These are phyloP conservation scores for Eucalyptus coolabah DNA, from an alignment of 345 rosid species.

Conservation along the genomic window DNA sequence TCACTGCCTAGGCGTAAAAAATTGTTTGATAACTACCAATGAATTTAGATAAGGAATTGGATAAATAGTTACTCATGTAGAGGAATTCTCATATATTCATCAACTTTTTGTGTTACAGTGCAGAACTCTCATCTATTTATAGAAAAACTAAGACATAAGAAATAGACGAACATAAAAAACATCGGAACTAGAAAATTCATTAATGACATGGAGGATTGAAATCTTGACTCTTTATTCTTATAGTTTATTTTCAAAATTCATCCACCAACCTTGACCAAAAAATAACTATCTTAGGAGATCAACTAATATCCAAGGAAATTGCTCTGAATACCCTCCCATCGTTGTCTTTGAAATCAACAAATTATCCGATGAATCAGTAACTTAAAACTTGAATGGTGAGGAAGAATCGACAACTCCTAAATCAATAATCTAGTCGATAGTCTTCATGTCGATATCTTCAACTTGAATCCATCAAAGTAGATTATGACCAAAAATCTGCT, in stretches of 20 bases:
- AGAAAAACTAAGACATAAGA: not conserved
- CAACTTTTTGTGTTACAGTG: not conserved
- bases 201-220: not conserved
- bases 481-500: not conserved
- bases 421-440: not conserved
- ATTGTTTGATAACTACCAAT: not conserved
- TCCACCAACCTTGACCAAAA: not conserved
- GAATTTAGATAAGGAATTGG: not conserved
- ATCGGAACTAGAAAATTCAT: not conserved
- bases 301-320: no score
- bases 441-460: not conserved
- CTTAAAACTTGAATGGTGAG: not conserved
- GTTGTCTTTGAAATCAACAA: no score
- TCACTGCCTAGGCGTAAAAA: not conserved
- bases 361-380: not conserved
- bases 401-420: not conserved
- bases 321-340: not conserved
- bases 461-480: not conserved
- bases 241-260: not conserved
- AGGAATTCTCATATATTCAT: not conserved
- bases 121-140: not conserved
- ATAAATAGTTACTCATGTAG: not conserved
- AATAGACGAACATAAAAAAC: not conserved
- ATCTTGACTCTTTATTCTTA: not conserved
- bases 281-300: not conserved